A percentile compares a stretch with the other conserved stretches of the same genome.
Evolutionary conservation across 352 stramenopile species (phyloP).

Genomic region (Phytophthora citricola): DNA sequence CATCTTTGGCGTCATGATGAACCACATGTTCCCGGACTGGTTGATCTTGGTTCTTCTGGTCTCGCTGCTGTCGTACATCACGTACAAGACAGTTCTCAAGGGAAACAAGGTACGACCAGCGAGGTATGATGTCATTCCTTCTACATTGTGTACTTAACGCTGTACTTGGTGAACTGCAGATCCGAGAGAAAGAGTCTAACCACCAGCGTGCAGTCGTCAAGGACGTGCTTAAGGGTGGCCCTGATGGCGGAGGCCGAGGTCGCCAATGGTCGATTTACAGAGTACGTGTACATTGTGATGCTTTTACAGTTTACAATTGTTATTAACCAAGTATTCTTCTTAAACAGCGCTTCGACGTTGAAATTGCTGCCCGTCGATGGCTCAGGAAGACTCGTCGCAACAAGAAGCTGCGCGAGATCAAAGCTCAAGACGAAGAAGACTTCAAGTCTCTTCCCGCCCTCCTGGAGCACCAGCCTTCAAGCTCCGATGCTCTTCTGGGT

Average conservation of each 20-base stretch:
- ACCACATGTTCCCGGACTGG: slow-evolving; percentile 86
- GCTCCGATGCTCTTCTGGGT: slow-evolving; percentile 29
- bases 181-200: slow-evolving; percentile 63
- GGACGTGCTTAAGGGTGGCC: slow-evolving; percentile 54
- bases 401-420: slow-evolving; percentile 51
- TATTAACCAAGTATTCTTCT: background rate
- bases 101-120: slow-evolving; percentile 56
- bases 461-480: slow-evolving; percentile 31
- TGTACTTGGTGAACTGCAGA: slow-evolving; percentile 32
- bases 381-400: slow-evolving; percentile 68
- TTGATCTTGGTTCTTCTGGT: slow-evolving; percentile 82
- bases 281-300: slow-evolving; percentile 32
- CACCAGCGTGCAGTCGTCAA: slow-evolving; percentile 56
- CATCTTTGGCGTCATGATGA: slow-evolving; percentile 87
- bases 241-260: slow-evolving; percentile 47
- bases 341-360: slow-evolving; percentile 67
- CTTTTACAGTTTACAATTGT: background rate
- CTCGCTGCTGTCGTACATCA: slow-evolving; percentile 77
- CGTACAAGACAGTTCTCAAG: slow-evolving; percentile 78
- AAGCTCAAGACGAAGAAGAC: slow-evolving; percentile 64
- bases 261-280: slow-evolving; percentile 76
- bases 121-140: background rate
- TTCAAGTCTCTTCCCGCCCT: slow-evolving; percentile 67
- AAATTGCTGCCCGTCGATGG: slow-evolving; percentile 67
- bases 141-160: background rate